These are phyloP conservation scores for Camillea tinctor DNA, from an alignment of 2,329 filamentous ascomycete species.

Conservation along the genomic window DNA sequence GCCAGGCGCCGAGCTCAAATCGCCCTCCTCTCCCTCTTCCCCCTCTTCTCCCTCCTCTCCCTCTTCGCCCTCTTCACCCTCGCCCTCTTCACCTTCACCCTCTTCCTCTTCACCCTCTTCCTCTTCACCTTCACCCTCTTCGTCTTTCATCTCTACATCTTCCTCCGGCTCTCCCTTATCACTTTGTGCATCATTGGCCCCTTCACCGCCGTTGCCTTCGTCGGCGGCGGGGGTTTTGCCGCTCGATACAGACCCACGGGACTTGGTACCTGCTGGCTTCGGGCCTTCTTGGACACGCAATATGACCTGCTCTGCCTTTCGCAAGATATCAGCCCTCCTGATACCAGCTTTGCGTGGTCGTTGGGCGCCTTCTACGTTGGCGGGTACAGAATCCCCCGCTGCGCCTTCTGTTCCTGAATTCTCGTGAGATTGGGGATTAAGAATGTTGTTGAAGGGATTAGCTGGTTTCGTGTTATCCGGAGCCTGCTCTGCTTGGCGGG, in stretches of 20 bases:
- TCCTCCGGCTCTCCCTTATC: conserved; percentile 28
- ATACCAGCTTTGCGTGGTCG: conserved; percentile 46
- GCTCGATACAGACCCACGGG: conserved; percentile 52
- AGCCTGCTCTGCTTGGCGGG: conserved; percentile 31
- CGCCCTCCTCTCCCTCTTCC: conserved; percentile 36
- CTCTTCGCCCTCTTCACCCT: conserved; percentile 36
- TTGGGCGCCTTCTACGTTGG: conserved; percentile 37
- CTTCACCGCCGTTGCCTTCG: conserved; percentile 27
- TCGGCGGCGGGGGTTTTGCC: conserved; percentile 42
- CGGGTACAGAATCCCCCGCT: conserved; percentile 33
- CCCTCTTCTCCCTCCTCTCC: conserved; percentile 41
- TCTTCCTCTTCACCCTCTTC: conserved; percentile 8
- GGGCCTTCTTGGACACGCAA: conserved; percentile 48
- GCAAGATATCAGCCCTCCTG: conserved; percentile 56
- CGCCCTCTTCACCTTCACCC: conserved; percentile 32
- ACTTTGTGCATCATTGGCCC: conserved; percentile 37
- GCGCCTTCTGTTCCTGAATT: conserved; percentile 35
- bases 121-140: conserved; percentile 26
- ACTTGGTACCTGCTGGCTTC: conserved; percentile 44
- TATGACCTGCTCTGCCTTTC: conserved; percentile 61
- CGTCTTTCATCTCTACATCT: conserved; percentile 5
- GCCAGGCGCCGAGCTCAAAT: conserved; percentile 51
- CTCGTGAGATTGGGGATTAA: conserved; percentile 42
- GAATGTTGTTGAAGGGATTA: conserved; percentile 41
- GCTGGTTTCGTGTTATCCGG: conserved; percentile 35